A percentile compares a stretch with the other conserved stretches of the same genome.
Evolutionary conservation across 2,329 filamentous ascomycete species (phyloP).

Genomic region (Chaetomium sp.): DNA sequence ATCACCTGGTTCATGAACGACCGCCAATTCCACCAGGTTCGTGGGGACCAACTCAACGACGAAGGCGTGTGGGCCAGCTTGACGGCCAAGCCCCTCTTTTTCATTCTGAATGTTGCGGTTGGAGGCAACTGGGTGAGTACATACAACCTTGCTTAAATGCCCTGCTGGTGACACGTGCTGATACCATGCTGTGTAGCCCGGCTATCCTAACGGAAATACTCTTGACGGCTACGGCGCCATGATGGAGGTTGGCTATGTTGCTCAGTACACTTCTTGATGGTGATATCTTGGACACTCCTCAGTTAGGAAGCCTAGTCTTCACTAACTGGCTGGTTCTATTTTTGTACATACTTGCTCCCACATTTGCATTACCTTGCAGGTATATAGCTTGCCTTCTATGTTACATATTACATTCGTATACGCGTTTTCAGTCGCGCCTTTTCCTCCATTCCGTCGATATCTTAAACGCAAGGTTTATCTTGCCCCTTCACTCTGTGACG

Average conservation of each 20-base stretch:
- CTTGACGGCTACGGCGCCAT: slow-evolving; percentile 37
- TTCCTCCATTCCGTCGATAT: too few relatives aligned
- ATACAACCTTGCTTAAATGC: neutral
- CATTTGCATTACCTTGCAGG: neutral
- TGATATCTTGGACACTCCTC: neutral
- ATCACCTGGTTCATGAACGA: slow-evolving; percentile 55
- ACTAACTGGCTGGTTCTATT: neutral
- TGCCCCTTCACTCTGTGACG: too few relatives aligned
- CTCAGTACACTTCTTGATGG: slow-evolving; percentile 32
- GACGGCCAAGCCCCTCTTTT: slow-evolving; percentile 34
- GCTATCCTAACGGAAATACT: slow-evolving; percentile 37
- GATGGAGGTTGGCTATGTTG: slow-evolving; percentile 40
- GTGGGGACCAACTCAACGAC: slow-evolving; percentile 46
- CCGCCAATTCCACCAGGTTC: slow-evolving; percentile 46
- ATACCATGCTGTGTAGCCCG: slow-evolving; percentile 32
- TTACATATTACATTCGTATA: neutral
- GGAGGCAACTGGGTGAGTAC: slow-evolving; percentile 39
- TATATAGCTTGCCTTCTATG: neutral
- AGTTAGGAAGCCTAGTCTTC: neutral
- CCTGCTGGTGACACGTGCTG: neutral
- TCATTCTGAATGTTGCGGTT: slow-evolving; percentile 39
- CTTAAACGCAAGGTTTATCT: too few relatives aligned
- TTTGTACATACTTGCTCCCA: slow-evolving; percentile 1
- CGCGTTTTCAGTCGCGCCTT: neutral
- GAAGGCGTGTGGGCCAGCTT: slow-evolving; percentile 48